Conservation (phyloP, 2,329 filamentous ascomycete species). For the Exophiala aquamarina region DNA sequence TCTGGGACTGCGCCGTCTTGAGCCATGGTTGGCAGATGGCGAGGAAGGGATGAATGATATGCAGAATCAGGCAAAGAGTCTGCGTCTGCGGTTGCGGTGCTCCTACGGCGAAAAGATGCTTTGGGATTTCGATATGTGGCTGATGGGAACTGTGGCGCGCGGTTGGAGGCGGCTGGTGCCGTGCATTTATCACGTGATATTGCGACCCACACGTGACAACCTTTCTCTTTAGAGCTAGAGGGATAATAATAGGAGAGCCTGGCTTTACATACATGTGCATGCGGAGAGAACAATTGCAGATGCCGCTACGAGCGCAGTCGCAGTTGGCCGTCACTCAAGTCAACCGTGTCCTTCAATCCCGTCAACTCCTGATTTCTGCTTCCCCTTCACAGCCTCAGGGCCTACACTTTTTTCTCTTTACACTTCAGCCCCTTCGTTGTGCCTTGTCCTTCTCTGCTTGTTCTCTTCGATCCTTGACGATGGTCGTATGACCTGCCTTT, state of each 20-base stretch:
- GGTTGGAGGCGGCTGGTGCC: too few species aligned
- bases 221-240: too few species aligned
- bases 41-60: too few species aligned
- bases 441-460: conserved; percentile 21
- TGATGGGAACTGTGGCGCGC: not conserved
- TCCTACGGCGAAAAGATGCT: too few species aligned
- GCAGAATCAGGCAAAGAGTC: not conserved
- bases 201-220: too few species aligned
- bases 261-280: conserved; percentile 4
- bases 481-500: conserved; percentile 33
- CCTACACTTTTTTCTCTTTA: conserved; percentile 25
- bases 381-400: too few species aligned
- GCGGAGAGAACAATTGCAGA: too few species aligned
- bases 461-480: conserved; percentile 12
- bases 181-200: too few species aligned
- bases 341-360: conserved; percentile 10
- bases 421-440: conserved; percentile 29
- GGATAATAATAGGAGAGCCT: not conserved
- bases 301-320: too few species aligned
- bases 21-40: conserved; percentile 34
- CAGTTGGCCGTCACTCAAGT: too few species aligned
- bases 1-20: conserved; percentile 41
- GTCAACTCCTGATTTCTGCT: conserved; percentile 17
- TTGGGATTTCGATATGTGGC: too few species aligned
- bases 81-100: conserved; percentile 2